Conservation (phyloP, 768 basidiomycete genomes). For the Pulveroboletus sp. region DNA sequence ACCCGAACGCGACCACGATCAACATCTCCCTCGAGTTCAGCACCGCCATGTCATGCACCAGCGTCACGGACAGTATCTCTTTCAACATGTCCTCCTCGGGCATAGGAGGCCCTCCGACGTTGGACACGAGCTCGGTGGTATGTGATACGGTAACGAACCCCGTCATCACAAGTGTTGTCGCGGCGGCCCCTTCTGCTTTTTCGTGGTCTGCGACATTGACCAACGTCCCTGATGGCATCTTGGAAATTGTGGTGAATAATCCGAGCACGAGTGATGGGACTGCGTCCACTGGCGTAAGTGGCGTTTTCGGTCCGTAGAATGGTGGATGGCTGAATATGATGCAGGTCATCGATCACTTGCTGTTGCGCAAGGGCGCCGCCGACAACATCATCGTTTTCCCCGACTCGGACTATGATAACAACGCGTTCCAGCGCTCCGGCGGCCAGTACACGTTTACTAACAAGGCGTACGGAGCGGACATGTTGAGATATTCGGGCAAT, state of each 20-base stretch:
- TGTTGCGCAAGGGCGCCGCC: slow-evolving; percentile 74
- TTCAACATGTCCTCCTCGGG: slow-evolving; percentile 72
- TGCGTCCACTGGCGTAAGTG: slow-evolving; percentile 55
- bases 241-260: slow-evolving; percentile 67
- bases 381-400: slow-evolving; percentile 89
- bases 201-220: slow-evolving; percentile 72
- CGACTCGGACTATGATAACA: slow-evolving; percentile 69
- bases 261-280: slow-evolving; percentile 41
- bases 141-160: slow-evolving; percentile 53
- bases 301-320: background rate
- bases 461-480: slow-evolving; percentile 82
- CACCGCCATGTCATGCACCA: slow-evolving; percentile 66
- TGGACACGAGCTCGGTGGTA: slow-evolving; percentile 40
- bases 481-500: slow-evolving; percentile 83
- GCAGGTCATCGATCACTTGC: slow-evolving; percentile 69
- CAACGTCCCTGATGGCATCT: slow-evolving; percentile 79
- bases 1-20: slow-evolving; percentile 53
- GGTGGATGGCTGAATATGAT: slow-evolving; percentile 5
- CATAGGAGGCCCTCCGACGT: slow-evolving; percentile 51
- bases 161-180: slow-evolving; percentile 48
- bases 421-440: slow-evolving; percentile 53
- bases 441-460: slow-evolving; percentile 78
- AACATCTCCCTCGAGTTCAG: slow-evolving; percentile 81
- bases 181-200: slow-evolving; percentile 59
- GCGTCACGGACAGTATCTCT: slow-evolving; percentile 59